Conservation (phyloP, 108 stramenopile genomes). For the Skeletonema marinoi region DNA sequence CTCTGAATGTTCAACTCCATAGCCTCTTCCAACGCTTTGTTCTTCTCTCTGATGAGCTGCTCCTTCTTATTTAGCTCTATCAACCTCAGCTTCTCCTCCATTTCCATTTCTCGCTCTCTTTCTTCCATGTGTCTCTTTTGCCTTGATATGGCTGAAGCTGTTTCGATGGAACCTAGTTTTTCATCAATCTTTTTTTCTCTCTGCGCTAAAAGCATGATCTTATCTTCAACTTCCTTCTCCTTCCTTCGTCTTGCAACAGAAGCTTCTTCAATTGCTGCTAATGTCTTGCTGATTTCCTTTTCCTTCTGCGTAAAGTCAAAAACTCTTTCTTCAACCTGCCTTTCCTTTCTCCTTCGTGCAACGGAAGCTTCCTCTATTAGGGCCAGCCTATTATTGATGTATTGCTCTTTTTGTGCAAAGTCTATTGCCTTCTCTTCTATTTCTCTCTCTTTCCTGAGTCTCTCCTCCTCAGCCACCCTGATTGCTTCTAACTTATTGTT, state of each 20-base stretch:
- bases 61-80: neutral
- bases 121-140: neutral
- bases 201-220: neutral
- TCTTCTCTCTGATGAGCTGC: neutral
- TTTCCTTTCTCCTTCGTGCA: neutral
- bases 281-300: neutral
- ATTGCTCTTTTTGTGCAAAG: neutral
- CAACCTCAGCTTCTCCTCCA: neutral
- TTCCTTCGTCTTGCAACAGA: neutral
- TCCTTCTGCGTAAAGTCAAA: neutral
- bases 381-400: neutral
- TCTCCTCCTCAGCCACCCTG: neutral
- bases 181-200: neutral
- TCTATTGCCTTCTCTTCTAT: neutral
- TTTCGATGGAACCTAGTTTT: neutral
- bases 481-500: neutral
- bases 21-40: conserved; percentile 11
- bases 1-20: neutral
- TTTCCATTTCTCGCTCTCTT: neutral
- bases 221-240: neutral
- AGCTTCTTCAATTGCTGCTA: neutral
- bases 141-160: neutral
- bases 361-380: neutral
- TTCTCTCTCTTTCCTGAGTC: neutral
- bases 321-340: neutral